A percentile compares a stretch with the other conserved stretches of the same genome.
phyloP scores from a whole-genome alignment of 495 filamentous ascomycete species.

The Penicillium paxilli region DNA sequence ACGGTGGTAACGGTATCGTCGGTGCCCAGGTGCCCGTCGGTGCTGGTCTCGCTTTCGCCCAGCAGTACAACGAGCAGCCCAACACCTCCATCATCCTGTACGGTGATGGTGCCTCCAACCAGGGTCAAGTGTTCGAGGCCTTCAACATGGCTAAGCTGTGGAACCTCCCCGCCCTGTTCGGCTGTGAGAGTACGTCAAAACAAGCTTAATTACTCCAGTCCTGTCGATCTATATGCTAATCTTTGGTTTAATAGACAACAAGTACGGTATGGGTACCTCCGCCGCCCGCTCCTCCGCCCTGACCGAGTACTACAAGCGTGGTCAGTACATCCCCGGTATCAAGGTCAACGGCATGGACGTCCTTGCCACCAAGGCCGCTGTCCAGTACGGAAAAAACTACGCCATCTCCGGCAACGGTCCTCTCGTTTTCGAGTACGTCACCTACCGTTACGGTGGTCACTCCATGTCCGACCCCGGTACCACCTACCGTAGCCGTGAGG shows the following conservation, averaged over 20 bases:
- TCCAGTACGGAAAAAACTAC: conserved; percentile 87
- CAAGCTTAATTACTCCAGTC: neutral
- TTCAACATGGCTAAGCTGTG: conserved; percentile 99
- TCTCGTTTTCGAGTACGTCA: conserved; percentile 96
- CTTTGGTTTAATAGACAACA: conserved; percentile 72
- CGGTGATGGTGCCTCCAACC: conserved; percentile 96
- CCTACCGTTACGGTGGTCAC: conserved; percentile 98
- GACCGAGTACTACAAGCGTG: conserved; percentile 99
- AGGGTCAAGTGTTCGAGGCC: conserved; percentile 98
- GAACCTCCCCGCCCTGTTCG: conserved; percentile 92
- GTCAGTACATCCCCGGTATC: conserved; percentile 98
- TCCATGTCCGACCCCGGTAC: conserved; percentile 99
- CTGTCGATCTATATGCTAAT: conserved; percentile 7
- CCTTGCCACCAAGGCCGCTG: conserved; percentile 94
- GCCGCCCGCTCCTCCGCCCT: conserved; percentile 90
- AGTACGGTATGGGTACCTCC: conserved; percentile 99
- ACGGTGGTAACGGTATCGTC: conserved; percentile 98
- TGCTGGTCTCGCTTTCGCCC: conserved; percentile 93
- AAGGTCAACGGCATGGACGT: conserved; percentile 99
- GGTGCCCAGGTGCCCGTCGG: conserved; percentile 98
- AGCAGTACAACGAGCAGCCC: conserved; percentile 85
- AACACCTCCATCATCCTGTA: conserved; percentile 88
- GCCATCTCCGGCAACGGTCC: conserved; percentile 80
- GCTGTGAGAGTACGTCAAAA: conserved; percentile 92
- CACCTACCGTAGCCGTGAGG: conserved; percentile 97